Evolutionary conservation across 129 eudicot genomes (phyloP).

Genomic region (Lonicera japonica): DNA sequence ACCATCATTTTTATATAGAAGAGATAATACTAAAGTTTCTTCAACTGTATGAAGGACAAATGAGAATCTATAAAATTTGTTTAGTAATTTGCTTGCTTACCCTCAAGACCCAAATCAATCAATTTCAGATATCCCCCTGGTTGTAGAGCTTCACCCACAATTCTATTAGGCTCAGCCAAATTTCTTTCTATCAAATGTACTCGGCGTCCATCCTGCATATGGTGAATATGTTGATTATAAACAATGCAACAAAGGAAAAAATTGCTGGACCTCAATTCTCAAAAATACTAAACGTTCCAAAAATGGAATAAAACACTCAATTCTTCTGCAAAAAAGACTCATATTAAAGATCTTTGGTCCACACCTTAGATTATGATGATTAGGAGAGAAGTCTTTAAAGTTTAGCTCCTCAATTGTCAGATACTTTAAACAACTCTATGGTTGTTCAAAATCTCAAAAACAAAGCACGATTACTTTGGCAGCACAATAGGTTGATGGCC

Average conservation of each 20-base stretch:
- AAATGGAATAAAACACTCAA: background rate
- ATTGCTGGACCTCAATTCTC: background rate
- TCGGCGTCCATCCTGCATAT: conserved; percentile 43
- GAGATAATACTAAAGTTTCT: background rate
- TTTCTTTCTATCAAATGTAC: conserved; percentile 57
- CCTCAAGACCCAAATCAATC: conserved; percentile 51
- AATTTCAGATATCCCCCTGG: conserved; percentile 60
- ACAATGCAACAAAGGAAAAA: background rate
- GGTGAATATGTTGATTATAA: too few relatives aligned
- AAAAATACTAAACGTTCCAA: background rate
- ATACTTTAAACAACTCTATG: too few relatives aligned
- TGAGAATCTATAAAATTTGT: background rate
- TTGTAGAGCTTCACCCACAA: conserved; percentile 58
- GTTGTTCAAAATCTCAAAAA: too few relatives aligned
- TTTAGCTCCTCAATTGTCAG: too few relatives aligned
- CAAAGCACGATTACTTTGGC: too few relatives aligned
- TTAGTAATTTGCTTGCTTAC: conserved; percentile 14
- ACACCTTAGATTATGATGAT: too few relatives aligned
- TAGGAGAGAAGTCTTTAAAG: too few relatives aligned
- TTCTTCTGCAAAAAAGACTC: background rate
- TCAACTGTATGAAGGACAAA: background rate
- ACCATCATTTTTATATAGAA: background rate
- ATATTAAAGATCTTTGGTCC: background rate
- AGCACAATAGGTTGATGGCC: too few relatives aligned
- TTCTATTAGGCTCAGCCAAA: conserved; percentile 48